Percentiles rank a stretch among this genome's conserved stretches.
Conservation (phyloP, 73 alveolate species). For the Symbiodinium pilosum region DNA sequence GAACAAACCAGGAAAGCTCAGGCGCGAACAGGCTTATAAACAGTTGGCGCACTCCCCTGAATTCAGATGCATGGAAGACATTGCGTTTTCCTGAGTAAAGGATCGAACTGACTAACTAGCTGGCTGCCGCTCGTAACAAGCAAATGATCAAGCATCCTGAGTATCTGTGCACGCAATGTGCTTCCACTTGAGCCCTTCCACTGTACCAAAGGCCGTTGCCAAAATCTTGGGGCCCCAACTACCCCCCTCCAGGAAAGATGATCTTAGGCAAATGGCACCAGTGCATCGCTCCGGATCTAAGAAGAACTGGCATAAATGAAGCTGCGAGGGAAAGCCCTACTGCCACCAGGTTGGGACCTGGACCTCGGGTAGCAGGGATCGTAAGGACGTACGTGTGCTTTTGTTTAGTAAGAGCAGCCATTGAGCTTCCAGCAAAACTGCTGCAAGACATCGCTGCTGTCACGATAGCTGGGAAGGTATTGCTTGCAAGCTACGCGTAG, state of each 20-base stretch:
- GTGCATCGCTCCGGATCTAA: neutral
- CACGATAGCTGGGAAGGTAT: neutral
- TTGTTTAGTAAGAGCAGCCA: no score
- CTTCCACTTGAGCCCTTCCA: conserved; percentile 14
- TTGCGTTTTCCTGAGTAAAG: neutral
- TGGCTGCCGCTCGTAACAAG: neutral
- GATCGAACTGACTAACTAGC: no score
- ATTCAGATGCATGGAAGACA: conserved; percentile 13
- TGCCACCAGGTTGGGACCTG: no score
- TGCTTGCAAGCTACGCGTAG: neutral
- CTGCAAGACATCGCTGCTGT: no score
- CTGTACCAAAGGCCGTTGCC: conserved; percentile 28
- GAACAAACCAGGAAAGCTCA: neutral
- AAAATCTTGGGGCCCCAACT: conserved; percentile 7
- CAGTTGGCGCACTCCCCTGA: conserved; percentile 17
- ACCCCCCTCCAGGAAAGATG: neutral
- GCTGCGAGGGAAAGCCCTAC: no score
- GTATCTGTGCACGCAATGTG: neutral
- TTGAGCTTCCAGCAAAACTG: no score
- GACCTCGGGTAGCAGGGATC: no score
- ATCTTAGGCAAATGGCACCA: no score
- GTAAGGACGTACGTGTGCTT: no score
- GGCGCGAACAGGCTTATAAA: conserved; percentile 16
- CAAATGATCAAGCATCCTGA: neutral
- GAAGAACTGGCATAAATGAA: neutral